phyloP scores from a whole-genome alignment of 768 basidiomycete species.

The Exsudoporus frostii region DNA sequence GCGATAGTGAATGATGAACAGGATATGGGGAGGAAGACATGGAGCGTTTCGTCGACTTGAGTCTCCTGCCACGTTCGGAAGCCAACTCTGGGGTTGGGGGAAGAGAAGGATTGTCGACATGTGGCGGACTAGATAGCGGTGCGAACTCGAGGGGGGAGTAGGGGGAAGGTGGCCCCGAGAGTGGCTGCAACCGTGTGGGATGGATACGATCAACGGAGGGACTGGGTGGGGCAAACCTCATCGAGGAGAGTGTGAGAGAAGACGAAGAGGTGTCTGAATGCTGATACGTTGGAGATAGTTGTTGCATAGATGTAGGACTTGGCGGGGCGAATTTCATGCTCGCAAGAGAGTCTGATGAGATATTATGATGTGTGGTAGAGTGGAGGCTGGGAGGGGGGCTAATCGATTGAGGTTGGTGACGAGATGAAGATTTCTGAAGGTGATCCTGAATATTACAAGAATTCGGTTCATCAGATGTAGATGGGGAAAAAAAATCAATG shows the following conservation, averaged over 20 bases:
- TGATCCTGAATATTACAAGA: conserved; percentile 1
- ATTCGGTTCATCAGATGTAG: conserved; percentile 15
- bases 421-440: conserved; percentile 8
- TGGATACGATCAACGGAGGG: conserved; percentile 14
- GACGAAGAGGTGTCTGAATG: conserved; percentile 10
- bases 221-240: conserved; percentile 30
- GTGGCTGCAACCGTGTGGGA: conserved; percentile 10
- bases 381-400: conserved; percentile 19
- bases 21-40: conserved; percentile 29
- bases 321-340: conserved; percentile 34
- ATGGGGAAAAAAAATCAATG: conserved; percentile 43
- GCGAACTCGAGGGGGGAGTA: conserved; percentile 33
- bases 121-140: conserved; percentile 14
- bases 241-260: conserved; percentile 25
- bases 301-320: conserved; percentile 20
- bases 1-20: conserved; percentile 4
- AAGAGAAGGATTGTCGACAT: conserved; percentile 38
- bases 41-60: conserved; percentile 25
- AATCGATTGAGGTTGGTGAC: conserved; percentile 16
- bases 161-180: conserved; percentile 26
- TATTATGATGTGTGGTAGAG: conserved; percentile 11
- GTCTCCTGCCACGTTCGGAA: conserved; percentile 34
- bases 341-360: conserved; percentile 25
- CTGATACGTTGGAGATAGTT: conserved; percentile 9
- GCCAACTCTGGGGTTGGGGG: conserved; percentile 46